These are phyloP conservation scores for Lithospermum erythrorhizon DNA, from an alignment of 257 asterid genomes.

Conservation along the genomic window DNA sequence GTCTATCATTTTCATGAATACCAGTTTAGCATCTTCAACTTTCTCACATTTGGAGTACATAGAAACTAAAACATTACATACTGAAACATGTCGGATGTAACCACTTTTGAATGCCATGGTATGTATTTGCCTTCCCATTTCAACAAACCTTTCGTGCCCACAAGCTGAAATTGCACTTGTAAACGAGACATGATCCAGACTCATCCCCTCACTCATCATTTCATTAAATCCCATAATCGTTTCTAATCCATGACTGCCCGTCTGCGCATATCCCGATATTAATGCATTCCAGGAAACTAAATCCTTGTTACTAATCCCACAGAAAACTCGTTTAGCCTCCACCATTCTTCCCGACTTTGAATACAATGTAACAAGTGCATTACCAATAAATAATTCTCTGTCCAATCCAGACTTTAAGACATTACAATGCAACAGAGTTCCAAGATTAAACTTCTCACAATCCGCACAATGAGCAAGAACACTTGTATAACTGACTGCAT, in stretches of 20 bases:
- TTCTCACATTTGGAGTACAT: slow-evolving; percentile 56
- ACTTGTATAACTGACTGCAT: slow-evolving; percentile 59
- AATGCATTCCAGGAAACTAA: slow-evolving; percentile 88
- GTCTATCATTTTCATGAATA: slow-evolving; percentile 35
- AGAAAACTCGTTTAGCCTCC: slow-evolving; percentile 54
- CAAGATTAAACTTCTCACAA: slow-evolving; percentile 41
- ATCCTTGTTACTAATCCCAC: slow-evolving; percentile 48
- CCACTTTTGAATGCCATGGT: slow-evolving; percentile 46
- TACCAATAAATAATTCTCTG: slow-evolving; percentile 49
- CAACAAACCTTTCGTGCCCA: slow-evolving; percentile 54
- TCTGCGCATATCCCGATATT: slow-evolving; percentile 75
- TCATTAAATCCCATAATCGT: slow-evolving; percentile 40
- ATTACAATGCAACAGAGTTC: slow-evolving; percentile 51
- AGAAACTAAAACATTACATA: slow-evolving; percentile 75
- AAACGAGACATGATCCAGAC: slow-evolving; percentile 65
- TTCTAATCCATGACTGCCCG: slow-evolving; percentile 49
- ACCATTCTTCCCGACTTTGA: slow-evolving; percentile 46
- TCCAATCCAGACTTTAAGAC: slow-evolving; percentile 43
- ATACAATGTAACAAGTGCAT: slow-evolving; percentile 69
- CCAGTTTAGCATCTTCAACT: slow-evolving; percentile 35
- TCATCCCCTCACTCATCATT: slow-evolving; percentile 45
- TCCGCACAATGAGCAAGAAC: slow-evolving; percentile 56
- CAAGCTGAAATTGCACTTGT: slow-evolving; percentile 74
- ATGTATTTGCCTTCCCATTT: slow-evolving; percentile 64
- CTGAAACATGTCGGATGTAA: slow-evolving; percentile 45